Evolutionary conservation across 208 protist genomes (phyloP).

Genomic region (Crithidia bombi): DNA sequence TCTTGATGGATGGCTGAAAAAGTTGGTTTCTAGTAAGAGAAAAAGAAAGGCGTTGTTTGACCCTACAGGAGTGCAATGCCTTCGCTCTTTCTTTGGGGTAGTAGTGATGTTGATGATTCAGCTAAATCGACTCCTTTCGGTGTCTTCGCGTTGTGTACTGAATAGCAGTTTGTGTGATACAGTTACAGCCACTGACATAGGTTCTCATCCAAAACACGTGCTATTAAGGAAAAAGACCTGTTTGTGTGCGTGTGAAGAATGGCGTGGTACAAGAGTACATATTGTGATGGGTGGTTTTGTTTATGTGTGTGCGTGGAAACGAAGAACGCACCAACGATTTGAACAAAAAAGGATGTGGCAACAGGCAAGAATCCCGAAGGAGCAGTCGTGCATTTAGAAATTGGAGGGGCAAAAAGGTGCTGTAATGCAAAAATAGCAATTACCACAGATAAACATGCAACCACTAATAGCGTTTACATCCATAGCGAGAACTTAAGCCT

Average conservation of each 20-base stretch:
- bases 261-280: too few species aligned
- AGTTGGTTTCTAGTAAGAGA: background rate
- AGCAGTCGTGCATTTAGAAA: too few species aligned
- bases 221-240: constrained; percentile 20
- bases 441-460: too few species aligned
- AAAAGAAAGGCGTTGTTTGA: background rate
- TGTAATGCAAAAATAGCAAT: too few species aligned
- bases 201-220: constrained; percentile 19
- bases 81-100: constrained; percentile 8
- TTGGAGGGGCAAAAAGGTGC: too few species aligned
- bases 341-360: too few species aligned
- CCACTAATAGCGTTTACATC: too few species aligned
- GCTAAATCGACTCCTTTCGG: constrained; percentile 15
- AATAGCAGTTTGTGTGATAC: constrained; percentile 14
- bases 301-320: too few species aligned
- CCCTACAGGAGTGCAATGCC: background rate
- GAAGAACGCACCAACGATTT: too few species aligned
- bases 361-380: too few species aligned
- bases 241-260: background rate
- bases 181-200: constrained; percentile 17
- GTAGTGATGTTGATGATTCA: constrained; percentile 16
- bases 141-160: constrained; percentile 21
- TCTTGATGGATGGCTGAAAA: constrained; percentile 5
- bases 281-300: too few species aligned
- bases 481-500: too few species aligned